phyloP scores from a whole-genome alignment of 1,139 yeast genomes.

The Yamadazyma mexicana region DNA sequence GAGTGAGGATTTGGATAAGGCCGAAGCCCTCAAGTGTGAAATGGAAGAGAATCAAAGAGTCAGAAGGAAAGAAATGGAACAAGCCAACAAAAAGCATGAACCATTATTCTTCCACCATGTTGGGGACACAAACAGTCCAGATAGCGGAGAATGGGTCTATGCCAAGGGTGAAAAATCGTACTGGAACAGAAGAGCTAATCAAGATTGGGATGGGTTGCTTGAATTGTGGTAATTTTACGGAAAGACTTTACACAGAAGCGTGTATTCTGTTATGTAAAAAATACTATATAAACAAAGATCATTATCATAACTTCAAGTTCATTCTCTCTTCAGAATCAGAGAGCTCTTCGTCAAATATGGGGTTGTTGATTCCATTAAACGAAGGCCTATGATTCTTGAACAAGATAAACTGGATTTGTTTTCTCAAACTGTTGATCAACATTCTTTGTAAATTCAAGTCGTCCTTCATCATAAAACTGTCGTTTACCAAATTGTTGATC shows the following conservation, averaged over 20 bases:
- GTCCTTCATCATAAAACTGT: constrained; percentile 47
- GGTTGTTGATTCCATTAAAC: constrained; percentile 11
- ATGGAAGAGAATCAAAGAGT: constrained; percentile 81
- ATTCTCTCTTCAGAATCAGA: constrained; percentile 38
- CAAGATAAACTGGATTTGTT: constrained; percentile 51
- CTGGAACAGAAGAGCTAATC: constrained; percentile 71
- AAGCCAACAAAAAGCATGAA: constrained; percentile 38
- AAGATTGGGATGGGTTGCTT: constrained; percentile 58
- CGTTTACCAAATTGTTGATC: constrained; percentile 40
- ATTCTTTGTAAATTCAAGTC: constrained; percentile 49
- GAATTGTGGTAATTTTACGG: constrained; percentile 52
- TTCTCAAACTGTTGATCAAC: constrained; percentile 47
- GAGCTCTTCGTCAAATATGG: constrained; percentile 16
- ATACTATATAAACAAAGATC: background rate
- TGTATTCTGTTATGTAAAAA: too few species aligned
- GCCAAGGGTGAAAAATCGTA: constrained; percentile 66
- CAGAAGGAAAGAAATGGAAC: constrained; percentile 64
- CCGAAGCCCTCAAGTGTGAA: constrained; percentile 65
- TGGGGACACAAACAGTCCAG: constrained; percentile 29
- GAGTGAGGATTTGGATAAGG: constrained; percentile 62
- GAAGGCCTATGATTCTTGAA: constrained; percentile 35
- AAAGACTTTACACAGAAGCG: too few species aligned
- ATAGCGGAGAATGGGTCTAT: constrained; percentile 58
- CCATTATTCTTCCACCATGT: constrained; percentile 67
- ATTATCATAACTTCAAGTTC: constrained; percentile 28